Evolutionary conservation across 2,329 filamentous ascomycete genomes (phyloP).

Genomic region (Samsoniella hepiali): DNA sequence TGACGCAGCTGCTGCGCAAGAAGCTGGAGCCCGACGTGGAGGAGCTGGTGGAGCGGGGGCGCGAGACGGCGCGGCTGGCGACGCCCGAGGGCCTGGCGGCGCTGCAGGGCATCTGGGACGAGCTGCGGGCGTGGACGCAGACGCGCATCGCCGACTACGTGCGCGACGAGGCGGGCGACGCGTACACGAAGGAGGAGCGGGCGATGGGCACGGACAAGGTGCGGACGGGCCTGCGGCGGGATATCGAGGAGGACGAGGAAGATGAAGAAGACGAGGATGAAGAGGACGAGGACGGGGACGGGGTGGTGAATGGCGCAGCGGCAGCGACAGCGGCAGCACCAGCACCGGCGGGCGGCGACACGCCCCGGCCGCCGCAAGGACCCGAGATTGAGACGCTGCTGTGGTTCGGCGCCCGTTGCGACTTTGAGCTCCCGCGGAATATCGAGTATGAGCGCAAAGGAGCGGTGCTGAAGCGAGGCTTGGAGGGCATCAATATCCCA

Average conservation of each 20-base stretch:
- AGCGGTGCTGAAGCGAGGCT: conserved; percentile 29
- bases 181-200: conserved; percentile 70
- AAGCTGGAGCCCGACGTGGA: conserved; percentile 78
- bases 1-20: conserved; percentile 72
- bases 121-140: conserved; percentile 41
- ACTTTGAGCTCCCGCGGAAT: conserved; percentile 44
- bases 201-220: conserved; percentile 65
- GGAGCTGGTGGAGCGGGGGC: conserved; percentile 65
- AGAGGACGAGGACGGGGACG: conserved; percentile 52
- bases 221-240: conserved; percentile 64
- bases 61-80: conserved; percentile 41
- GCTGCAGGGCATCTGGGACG: conserved; percentile 57
- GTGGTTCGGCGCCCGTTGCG: conserved; percentile 43
- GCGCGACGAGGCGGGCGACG: conserved; percentile 48
- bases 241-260: conserved; percentile 47
- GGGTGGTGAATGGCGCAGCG: conserved; percentile 38
- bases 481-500: conserved; percentile 36
- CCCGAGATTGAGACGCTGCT: conserved; percentile 47
- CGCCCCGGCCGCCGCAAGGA: conserved; percentile 30
- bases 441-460: conserved; percentile 41
- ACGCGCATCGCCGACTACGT: conserved; percentile 42
- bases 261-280: conserved; percentile 60
- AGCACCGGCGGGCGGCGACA: conserved; percentile 20
- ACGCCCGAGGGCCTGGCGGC: conserved; percentile 43
- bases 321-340: conserved; percentile 21